phyloP scores from a whole-genome alignment of 2,329 filamentous ascomycete species.

The Podosphaera leucotricha region DNA sequence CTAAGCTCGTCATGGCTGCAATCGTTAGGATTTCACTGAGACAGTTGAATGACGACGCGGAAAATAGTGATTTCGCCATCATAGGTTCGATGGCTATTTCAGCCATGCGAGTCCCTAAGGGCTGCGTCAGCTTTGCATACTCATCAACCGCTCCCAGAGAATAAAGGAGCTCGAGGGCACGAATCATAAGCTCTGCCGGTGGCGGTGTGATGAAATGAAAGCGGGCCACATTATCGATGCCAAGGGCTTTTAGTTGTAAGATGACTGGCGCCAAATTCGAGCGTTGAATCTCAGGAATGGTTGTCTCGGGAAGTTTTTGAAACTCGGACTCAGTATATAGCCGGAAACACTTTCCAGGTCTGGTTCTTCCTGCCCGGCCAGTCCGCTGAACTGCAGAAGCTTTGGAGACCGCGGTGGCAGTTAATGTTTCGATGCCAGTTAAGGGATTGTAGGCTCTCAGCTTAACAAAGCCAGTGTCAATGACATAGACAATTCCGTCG shows the following conservation, averaged over 20 bases:
- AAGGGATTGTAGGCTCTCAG: slow-evolving; percentile 71
- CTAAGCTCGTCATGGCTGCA: slow-evolving; percentile 77
- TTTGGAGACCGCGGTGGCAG: slow-evolving; percentile 93
- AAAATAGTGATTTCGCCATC: slow-evolving; percentile 74
- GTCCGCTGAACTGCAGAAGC: slow-evolving; percentile 79
- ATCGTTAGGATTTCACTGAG: slow-evolving; percentile 73
- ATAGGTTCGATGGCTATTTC: slow-evolving; percentile 85
- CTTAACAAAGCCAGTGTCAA: slow-evolving; percentile 81
- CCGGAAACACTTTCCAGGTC: slow-evolving; percentile 84
- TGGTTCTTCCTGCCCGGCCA: slow-evolving; percentile 85
- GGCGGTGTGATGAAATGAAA: slow-evolving; percentile 93
- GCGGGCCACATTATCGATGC: slow-evolving; percentile 67
- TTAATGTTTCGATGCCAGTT: slow-evolving; percentile 86
- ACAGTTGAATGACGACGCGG: slow-evolving; percentile 51
- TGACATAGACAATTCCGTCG: slow-evolving; percentile 82
- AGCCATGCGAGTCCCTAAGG: slow-evolving; percentile 76
- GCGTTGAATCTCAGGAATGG: slow-evolving; percentile 72
- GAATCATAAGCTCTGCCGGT: slow-evolving; percentile 61
- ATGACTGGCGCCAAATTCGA: slow-evolving; percentile 88
- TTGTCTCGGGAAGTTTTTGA: slow-evolving; percentile 54
- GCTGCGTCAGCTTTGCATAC: slow-evolving; percentile 73
- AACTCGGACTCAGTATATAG: slow-evolving; percentile 87
- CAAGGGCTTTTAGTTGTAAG: slow-evolving; percentile 85
- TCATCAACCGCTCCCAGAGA: slow-evolving; percentile 69
- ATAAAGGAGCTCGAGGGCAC: slow-evolving; percentile 70